phyloP scores from a whole-genome alignment of 2,329 filamentous ascomycete genomes.

The Exophiala sideris region DNA sequence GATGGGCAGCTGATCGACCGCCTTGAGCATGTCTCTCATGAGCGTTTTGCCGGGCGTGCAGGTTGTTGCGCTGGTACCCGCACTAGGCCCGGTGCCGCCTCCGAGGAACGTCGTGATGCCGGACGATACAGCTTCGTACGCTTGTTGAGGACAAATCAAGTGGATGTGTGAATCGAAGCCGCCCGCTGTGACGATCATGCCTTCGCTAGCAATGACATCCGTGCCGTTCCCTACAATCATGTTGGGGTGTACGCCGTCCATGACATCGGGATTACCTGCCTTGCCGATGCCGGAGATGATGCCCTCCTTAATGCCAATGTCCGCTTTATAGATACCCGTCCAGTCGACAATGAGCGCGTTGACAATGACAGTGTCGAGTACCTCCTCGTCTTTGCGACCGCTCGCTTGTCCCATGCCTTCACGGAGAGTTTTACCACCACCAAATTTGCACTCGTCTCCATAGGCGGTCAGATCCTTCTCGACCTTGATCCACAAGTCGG shows the following conservation, averaged over 20 bases:
- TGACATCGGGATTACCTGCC: conserved; percentile 93
- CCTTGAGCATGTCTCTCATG: conserved; percentile 86
- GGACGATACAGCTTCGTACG: conserved; percentile 74
- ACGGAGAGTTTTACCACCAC: conserved; percentile 86
- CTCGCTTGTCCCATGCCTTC: conserved; percentile 95
- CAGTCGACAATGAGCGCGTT: conserved; percentile 91
- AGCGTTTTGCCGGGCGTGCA: conserved; percentile 84
- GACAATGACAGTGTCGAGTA: conserved; percentile 78
- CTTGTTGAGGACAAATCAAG: conserved; percentile 92
- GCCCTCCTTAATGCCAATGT: conserved; percentile 89
- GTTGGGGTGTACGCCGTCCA: conserved; percentile 76
- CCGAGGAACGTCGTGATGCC: conserved; percentile 89
- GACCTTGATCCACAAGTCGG: conserved; percentile 85
- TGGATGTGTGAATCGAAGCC: conserved; percentile 90
- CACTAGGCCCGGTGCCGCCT: conserved; percentile 88
- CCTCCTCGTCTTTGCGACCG: conserved; percentile 67
- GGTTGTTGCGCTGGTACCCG: conserved; percentile 86
- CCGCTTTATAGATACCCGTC: conserved; percentile 91
- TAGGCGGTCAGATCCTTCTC: conserved; percentile 81
- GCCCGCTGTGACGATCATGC: conserved; percentile 85
- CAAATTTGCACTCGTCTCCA: conserved; percentile 93
- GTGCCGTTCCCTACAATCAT: conserved; percentile 86
- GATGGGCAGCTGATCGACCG: conserved; percentile 73
- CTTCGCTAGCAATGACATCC: conserved; percentile 86
- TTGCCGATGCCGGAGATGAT: conserved; percentile 87